Percentiles rank a stretch among this genome's conserved stretches.
Evolutionary conservation across 305 asterid species (phyloP).

Genomic region (Fraxinus nigra): DNA sequence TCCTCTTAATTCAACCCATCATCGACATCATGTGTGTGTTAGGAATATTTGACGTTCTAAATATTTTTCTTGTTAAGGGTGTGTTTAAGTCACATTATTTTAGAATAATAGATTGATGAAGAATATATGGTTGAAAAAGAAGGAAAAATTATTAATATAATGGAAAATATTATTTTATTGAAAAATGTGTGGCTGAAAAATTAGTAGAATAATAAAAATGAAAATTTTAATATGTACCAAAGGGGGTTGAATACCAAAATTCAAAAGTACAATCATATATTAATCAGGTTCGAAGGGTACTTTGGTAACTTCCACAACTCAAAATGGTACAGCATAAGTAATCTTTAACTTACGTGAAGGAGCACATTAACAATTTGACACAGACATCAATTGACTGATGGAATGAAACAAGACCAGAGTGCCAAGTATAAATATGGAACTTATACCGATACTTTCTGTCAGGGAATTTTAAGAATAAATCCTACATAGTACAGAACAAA

Average conservation of each 20-base stretch:
- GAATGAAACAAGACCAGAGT: slow-evolving; percentile 5
- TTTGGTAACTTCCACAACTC: slow-evolving; percentile 20
- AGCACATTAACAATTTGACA: slow-evolving; percentile 39
- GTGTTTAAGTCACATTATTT: no score
- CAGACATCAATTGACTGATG: slow-evolving; percentile 46
- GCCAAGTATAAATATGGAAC: slow-evolving; percentile 55
- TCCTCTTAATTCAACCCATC: neutral
- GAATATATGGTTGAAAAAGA: no score
- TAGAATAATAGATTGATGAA: no score
- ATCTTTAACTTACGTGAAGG: slow-evolving; percentile 30
- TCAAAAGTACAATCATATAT: neutral
- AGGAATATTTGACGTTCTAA: no score
- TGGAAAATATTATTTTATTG: no score
- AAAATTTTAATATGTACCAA: no score
- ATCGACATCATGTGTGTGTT: no score
- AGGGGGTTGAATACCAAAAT: neutral
- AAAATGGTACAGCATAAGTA: slow-evolving; percentile 10
- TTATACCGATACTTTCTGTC: slow-evolving; percentile 39
- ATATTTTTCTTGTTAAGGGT: no score
- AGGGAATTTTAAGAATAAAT: slow-evolving; percentile 38
- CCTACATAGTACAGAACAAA: slow-evolving; percentile 1
- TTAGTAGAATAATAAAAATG: no score
- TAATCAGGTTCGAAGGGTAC: slow-evolving; percentile 7
- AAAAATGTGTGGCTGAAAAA: no score
- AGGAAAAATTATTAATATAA: no score